Evolutionary conservation across 108 stramenopile genomes (phyloP), one percentile per base, ranked within the genome.

Genomic region (Nannochloropsis oceanica): DNA sequence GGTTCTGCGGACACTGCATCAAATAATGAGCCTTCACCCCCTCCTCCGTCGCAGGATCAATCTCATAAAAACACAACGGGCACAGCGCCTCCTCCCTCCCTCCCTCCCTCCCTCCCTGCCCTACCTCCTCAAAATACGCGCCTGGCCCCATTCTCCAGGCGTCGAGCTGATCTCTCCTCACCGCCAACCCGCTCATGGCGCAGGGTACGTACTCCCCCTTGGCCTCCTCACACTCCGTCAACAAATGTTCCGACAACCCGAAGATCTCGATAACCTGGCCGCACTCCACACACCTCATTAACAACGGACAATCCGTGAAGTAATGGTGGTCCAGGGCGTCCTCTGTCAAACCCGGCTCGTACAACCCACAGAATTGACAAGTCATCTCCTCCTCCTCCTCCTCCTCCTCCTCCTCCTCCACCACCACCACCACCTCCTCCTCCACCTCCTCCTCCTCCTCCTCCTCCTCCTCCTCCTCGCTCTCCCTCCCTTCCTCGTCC

Each of bases 191-290:
- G 26, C 26, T 81, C 80, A 26, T 25, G 1, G 9, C 25, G 20
- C 80, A 81, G 8, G 80, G 25, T 0, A 14, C 25, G 0, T 81
- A 81, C 80, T 26, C 25, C 80, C 26, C 80, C 26, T 25, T 22
- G 13, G 59, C 59, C 59, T 81, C 26, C 34, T 89, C 85, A 82
- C 91, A 91, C 82, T 91, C 91, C 2, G 87, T 87, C 85, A 91
- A 42, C 27, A 91, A 84, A 44, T 91, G 91, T 43, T 91, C 91
- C 13, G 91, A 80, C 42, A 91, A 87, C 24, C 89, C 89, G 20
- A 87, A 84, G 79, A 91, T 91, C 86, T 91, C 91, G 46, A 91
- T 90, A 27, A 91, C 90, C 88, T 89, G 88, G 13, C 83, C 85
- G 42, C 91, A 91, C 44, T 90, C 89, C 18, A 42, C 44, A 83